Evolutionary conservation across 768 basidiomycete species (phyloP), one percentile per base, ranked within the genome.

Genomic region (Mycena belliarum): DNA sequence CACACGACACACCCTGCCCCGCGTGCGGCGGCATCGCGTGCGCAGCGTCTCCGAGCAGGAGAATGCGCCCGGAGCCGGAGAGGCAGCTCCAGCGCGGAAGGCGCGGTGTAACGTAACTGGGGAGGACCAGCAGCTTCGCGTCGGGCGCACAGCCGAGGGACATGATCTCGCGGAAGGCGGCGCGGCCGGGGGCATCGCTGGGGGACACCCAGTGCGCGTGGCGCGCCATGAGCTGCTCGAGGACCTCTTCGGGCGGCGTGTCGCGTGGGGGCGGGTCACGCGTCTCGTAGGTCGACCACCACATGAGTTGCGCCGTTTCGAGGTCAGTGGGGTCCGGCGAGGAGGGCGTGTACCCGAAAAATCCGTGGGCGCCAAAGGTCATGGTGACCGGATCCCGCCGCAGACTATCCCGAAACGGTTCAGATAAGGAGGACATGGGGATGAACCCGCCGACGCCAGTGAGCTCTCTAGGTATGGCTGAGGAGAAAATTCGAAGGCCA

Each of bases 11-110:
- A 15, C 75, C 77, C 47, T 79, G 79, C 1, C 76, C 75, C 3
- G 72, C 67, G 44, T 78, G 72, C 1, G 78, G 76, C 16, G 77
- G 76, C 72, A 79, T 76, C 25, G 73, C 69, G 50, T 79, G 78
- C 0, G 76, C 76, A 10, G 78, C 76, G 52, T 80, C 77, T 0
- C 79, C 78, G 18, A 78, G 53, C 4, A 79, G 71, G 11, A 79
- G 57, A 29, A 79, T 69, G 18, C 71, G 67, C 35, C 76, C 75
- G 2, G 61, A 49, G 9, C 67, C 61, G 6, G 69, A 68, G 18
- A 65, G 65, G 47, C 67, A 72, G 28, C 67, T 71, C 73, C 74
- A 76, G 35, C 55, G 65, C 8, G 76, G 74, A 25, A 76, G 68
- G 14, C 72, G 69, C 8, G 73, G 72, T 2, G 70, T 69, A 43